Conservation (phyloP, 768 basidiomycete species). For the Auriscalpium vulgare region DNA sequence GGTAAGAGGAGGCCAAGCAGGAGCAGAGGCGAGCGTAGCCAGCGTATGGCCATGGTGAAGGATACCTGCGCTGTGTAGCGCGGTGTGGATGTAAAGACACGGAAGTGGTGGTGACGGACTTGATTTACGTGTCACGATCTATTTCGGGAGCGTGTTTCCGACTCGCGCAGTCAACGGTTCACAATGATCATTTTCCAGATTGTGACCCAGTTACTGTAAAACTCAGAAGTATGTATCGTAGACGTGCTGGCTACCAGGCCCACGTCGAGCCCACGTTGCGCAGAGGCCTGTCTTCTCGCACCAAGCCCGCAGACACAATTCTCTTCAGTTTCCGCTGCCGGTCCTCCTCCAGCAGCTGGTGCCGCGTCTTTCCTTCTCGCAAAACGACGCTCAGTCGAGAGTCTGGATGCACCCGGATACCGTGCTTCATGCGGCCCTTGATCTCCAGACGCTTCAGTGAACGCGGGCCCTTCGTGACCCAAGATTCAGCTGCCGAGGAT, state of each 20-base stretch:
- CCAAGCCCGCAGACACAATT: conserved; percentile 73
- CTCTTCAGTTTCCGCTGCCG: conserved; percentile 60
- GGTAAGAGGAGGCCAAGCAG: conserved; percentile 33
- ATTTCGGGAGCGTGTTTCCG: conserved; percentile 4
- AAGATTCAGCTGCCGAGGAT: conserved; percentile 68
- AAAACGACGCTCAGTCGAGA: conserved; percentile 71
- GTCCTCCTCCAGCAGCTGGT: conserved; percentile 55
- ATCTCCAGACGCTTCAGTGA: conserved; percentile 63
- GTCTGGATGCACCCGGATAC: conserved; percentile 69
- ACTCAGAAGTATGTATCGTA: no score
- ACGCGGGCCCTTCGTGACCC: conserved; percentile 82
- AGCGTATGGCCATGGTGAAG: conserved; percentile 32
- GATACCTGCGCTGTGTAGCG: not conserved
- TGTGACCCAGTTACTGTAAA: no score
- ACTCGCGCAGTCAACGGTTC: not conserved
- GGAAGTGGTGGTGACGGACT: not conserved
- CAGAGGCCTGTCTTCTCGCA: conserved; percentile 73
- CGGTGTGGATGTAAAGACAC: not conserved
- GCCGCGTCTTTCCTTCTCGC: conserved; percentile 72
- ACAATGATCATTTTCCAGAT: no score
- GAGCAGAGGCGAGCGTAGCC: conserved; percentile 40
- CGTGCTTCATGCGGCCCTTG: conserved; percentile 74
- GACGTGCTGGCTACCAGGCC: conserved; percentile 54
- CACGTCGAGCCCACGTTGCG: conserved; percentile 65
- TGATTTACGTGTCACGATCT: not conserved